Conservation (phyloP, 208 protist genomes). For the Lotmaria passim region DNA sequence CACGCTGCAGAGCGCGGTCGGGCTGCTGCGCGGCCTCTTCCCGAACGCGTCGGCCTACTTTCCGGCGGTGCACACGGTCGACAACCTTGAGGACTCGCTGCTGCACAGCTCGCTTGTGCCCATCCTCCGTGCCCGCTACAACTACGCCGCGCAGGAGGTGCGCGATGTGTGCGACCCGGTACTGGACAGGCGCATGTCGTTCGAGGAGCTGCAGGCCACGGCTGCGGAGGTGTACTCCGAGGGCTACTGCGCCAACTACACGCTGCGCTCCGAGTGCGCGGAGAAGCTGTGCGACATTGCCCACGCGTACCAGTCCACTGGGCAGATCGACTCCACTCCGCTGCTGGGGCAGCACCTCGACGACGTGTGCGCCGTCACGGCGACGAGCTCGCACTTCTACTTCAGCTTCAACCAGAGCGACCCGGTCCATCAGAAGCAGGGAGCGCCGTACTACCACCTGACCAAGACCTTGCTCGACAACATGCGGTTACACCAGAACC, state of each 20-base stretch:
- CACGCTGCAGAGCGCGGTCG: slow-evolving; percentile 60
- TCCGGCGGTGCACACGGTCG: slow-evolving; percentile 63
- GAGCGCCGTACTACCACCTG: slow-evolving; percentile 57
- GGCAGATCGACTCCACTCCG: slow-evolving; percentile 29
- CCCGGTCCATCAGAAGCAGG: slow-evolving; percentile 47
- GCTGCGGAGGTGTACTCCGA: slow-evolving; percentile 43
- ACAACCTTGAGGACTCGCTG: slow-evolving; percentile 24
- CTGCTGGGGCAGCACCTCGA: slow-evolving; percentile 37
- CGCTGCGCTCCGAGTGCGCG: slow-evolving; percentile 38
- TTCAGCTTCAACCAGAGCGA: slow-evolving; percentile 59
- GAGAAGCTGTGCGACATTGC: slow-evolving; percentile 62
- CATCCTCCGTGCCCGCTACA: slow-evolving; percentile 26
- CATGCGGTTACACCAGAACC: slow-evolving; percentile 36
- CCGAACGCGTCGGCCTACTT: slow-evolving; percentile 28
- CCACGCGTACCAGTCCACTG: slow-evolving; percentile 47
- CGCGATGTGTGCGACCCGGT: slow-evolving; percentile 22
- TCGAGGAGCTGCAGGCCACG: slow-evolving; percentile 37
- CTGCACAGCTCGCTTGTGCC: slow-evolving; percentile 36
- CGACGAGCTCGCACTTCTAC: slow-evolving; percentile 25
- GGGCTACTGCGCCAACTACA: slow-evolving; percentile 45
- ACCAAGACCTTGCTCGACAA: slow-evolving; percentile 51
- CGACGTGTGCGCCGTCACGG: slow-evolving; percentile 40
- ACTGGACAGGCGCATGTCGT: slow-evolving; percentile 31
- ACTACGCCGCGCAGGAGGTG: slow-evolving; percentile 30
- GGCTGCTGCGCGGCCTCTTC: slow-evolving; percentile 53